Percentiles rank a stretch among this genome's conserved stretches.
These are phyloP conservation scores for Lentinula guzmanii DNA, from an alignment of 768 basidiomycete species.

Conservation along the genomic window DNA sequence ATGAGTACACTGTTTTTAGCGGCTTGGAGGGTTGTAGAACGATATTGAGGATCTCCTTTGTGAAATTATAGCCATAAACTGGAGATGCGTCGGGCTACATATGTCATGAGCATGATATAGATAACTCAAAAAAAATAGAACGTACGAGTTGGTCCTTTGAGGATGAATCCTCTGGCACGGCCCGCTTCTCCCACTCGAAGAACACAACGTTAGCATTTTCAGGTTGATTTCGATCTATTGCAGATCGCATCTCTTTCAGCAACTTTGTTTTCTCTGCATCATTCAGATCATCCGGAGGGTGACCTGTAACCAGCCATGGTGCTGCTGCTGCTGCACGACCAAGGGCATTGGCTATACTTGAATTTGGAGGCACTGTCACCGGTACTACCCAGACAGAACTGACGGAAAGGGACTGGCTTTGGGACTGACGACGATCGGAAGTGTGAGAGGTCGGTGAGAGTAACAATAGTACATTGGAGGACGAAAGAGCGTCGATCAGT, in stretches of 20 bases:
- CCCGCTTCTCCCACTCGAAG: constrained; percentile 48
- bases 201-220: constrained; percentile 55
- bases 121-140: not conserved
- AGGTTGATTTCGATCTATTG: constrained; percentile 36
- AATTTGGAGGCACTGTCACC: constrained; percentile 40
- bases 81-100: not conserved
- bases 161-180: not conserved
- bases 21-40: constrained; percentile 38
- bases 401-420: constrained; percentile 13
- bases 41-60: constrained; percentile 50
- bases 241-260: constrained; percentile 20
- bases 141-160: not conserved
- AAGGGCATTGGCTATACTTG: constrained; percentile 60
- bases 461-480: constrained; percentile 48
- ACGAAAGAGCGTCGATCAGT: constrained; percentile 23
- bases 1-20: constrained; percentile 39
- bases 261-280: constrained; percentile 13
- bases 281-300: not conserved
- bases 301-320: constrained; percentile 35
- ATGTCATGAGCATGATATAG: not conserved
- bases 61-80: constrained; percentile 39
- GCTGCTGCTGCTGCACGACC: constrained; percentile 40
- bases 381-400: constrained; percentile 61
- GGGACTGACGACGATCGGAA: constrained; percentile 13
- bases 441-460: constrained; percentile 27